Evolutionary conservation across 1,284 basidiomycete species (phyloP), one percentile per base, ranked within the genome.

Genomic region (Pseudozyma sp.): DNA sequence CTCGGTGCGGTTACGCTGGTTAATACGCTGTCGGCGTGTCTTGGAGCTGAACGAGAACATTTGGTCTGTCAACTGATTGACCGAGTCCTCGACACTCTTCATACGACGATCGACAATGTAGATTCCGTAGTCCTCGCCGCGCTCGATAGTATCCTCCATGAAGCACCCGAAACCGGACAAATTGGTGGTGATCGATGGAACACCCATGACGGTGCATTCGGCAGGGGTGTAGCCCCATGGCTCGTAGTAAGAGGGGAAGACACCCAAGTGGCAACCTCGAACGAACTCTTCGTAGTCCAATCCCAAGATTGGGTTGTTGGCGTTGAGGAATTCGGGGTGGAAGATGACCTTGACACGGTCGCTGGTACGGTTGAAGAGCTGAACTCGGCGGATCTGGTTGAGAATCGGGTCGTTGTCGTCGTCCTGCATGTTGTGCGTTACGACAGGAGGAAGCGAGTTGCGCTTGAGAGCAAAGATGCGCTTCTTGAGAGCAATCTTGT

Each of bases 221-320:
- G 88, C 88, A 5, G 88, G 88, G n/a, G 88, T 89, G 79, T 82
- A 94, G 0, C 93, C 93, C 93, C 94, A 95, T 4, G 94, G 94
- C 86, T 95, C 94, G 86, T 88, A 89, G 85, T 98, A 99, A 78
- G 92, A 94, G 1, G 96, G 95, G 90, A 99, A 98, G 42, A 98
- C 95, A 69, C 96, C 96, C 67, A 99, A 87, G 88, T 98, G 96
- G 85, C 96, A 98, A 3, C 96, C 96, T 76, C 96, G 89, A 14
- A 98, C 96, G 84, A 99, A 99, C 87, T 99, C 96, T 86, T 99
- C 96, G 85, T 99, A 99, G 86, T 99, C 96, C 70, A 99, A 88
- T 2, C 95, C 95, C 21, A 99, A 87, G 64, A 98, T 97, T 0
- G 96, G 96, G 87, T 98, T 97, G 87, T 95, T 97, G 65, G 93